Evolutionary conservation across 73 alveolate species (phyloP), one percentile per base, ranked within the genome.

Genomic region (Paramecium pentaurelia): DNA sequence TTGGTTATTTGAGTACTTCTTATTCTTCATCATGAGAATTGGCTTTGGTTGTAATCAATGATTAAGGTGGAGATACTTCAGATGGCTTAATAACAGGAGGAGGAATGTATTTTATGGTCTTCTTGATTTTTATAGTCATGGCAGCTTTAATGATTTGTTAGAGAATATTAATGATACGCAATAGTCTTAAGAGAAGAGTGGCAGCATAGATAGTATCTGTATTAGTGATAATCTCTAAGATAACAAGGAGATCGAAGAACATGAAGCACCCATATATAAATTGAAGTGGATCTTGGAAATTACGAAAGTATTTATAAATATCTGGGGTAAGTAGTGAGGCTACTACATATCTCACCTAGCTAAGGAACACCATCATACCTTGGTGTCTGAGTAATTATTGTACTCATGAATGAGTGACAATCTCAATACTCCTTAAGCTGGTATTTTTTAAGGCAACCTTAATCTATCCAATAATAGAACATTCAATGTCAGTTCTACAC

Each of bases 321-420:
- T 64, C 84, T 14, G 87, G 87, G 40, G 87, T 44, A 32, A 73
- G 60, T 37, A 34, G 27, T 73, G 87, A 73, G 34, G 87, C 58
- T 10, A 34, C 87, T 0, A 73, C 64, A 73, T 73, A 40, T 37
- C 70, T 54, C 70, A 54, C 70, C 70, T 54, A 54, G 60, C 58
- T 73, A 73, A 44, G 87, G 58, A 34, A 54, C 70, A 54, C 70
- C 47, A 28, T 32, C 28, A 64, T 64, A 73, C 87, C 60, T 73
- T 34, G 37, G 87, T 73, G 47, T 73, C 87, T 22, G 47, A 73
- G 60, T 73, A 20, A 73, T 73, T 30, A 73, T 73, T 73, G 47
- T 73, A 73, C 40, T 73, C 87, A 30, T 28, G 16, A 40, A 73
- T 37, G 87, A 73, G 54, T 36, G 34, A 38, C 22, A 32, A 20